These are phyloP conservation scores for Cicer bijugum DNA, from an alignment of 306 rosid species.

Conservation along the genomic window DNA sequence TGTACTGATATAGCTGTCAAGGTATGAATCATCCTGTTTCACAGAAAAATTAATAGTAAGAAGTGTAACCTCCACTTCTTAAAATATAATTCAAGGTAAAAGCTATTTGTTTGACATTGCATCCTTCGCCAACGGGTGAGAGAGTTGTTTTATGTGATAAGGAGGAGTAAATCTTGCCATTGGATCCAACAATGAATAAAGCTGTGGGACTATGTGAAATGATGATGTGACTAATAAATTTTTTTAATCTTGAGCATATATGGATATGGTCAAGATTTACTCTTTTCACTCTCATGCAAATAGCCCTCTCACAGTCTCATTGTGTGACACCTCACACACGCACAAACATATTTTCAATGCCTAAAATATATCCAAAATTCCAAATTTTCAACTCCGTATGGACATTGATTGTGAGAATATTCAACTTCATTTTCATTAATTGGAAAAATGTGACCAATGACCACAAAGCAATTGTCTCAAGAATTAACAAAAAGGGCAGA, in stretches of 20 bases:
- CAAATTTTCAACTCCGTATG: conserved; percentile 7
- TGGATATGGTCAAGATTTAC: neutral
- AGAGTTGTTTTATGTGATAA: neutral
- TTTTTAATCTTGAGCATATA: neutral
- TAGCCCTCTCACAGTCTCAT: neutral
- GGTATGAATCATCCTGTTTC: conserved; percentile 91
- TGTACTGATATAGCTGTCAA: conserved; percentile 99
- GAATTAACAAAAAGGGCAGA: conserved; percentile 11
- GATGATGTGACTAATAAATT: neutral
- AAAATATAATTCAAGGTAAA: conserved; percentile 21
- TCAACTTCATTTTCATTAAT: conserved; percentile 29
- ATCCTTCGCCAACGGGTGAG: neutral
- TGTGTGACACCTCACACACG: neutral
- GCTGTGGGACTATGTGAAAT: neutral
- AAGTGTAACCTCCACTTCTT: conserved; percentile 16
- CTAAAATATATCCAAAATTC: conserved; percentile 19
- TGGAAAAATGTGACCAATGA: neutral
- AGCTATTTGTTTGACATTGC: neutral
- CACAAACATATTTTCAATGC: neutral
- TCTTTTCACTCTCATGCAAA: neutral
- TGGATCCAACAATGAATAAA: neutral
- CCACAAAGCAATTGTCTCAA: conserved; percentile 4
- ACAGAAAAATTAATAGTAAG: conserved; percentile 39
- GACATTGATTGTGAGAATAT: neutral
- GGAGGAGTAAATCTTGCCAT: neutral